These are phyloP conservation scores for Periglandula ipomoeae DNA, from an alignment of 2,329 filamentous ascomycete genomes.

Conservation along the genomic window DNA sequence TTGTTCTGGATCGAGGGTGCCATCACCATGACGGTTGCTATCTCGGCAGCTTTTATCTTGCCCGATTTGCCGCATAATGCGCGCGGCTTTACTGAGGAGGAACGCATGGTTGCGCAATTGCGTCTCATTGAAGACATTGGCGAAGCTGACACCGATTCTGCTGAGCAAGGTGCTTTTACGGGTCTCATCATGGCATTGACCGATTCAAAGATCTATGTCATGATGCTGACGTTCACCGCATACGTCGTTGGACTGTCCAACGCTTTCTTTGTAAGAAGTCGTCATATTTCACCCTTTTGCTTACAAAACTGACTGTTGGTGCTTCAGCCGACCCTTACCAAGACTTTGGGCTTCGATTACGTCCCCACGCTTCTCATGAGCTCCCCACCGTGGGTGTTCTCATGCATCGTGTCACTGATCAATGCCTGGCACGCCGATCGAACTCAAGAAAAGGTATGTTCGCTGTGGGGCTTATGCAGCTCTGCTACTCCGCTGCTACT, in stretches of 20 bases:
- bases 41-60: constrained; percentile 37
- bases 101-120: constrained; percentile 44
- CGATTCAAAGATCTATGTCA: constrained; percentile 53
- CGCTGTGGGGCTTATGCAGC: too few species aligned
- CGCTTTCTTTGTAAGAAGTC: constrained; percentile 40
- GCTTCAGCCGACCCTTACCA: constrained; percentile 37
- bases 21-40: constrained; percentile 38
- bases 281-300: neutral
- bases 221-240: constrained; percentile 53
- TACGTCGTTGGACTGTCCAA: constrained; percentile 51
- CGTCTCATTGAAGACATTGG: constrained; percentile 50
- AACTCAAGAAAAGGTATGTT: constrained; percentile 40
- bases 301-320: constrained; percentile 2
- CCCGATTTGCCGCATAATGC: constrained; percentile 48
- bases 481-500: too few species aligned
- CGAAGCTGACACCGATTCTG: constrained; percentile 42
- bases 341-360: constrained; percentile 42
- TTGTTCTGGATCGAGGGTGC: constrained; percentile 51
- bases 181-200: constrained; percentile 50
- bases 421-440: constrained; percentile 48
- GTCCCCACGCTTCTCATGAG: constrained; percentile 46
- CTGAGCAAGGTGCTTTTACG: constrained; percentile 39
- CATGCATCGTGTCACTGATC: constrained; percentile 45
- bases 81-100: constrained; percentile 49
- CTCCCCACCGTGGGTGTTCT: constrained; percentile 49